Evolutionary conservation across 2,329 filamentous ascomycete species (phyloP).

Genomic region (Drechslerella stenobrocha): DNA sequence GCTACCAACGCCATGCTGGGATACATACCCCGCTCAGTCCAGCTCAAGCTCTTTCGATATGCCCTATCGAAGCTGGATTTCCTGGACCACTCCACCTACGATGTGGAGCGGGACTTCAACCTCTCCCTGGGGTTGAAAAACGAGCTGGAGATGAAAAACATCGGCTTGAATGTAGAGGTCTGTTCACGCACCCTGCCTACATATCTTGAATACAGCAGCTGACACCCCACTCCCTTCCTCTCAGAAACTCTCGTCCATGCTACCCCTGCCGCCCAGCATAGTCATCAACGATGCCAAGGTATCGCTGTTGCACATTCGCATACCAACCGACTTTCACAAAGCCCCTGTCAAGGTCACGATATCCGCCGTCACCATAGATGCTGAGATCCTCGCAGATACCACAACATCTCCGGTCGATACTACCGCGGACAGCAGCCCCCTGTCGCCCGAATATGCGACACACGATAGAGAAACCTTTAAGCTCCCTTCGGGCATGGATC

Average conservation of each 20-base stretch:
- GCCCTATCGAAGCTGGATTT: conserved; percentile 80
- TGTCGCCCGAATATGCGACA: background rate
- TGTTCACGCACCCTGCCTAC: conserved; percentile 53
- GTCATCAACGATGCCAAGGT: conserved; percentile 74
- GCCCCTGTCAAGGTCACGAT: conserved; percentile 81
- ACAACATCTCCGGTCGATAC: conserved; percentile 54
- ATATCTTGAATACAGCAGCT: conserved; percentile 28
- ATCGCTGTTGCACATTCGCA: conserved; percentile 73
- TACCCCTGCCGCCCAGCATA: conserved; percentile 74
- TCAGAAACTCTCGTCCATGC: conserved; percentile 77
- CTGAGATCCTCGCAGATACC: conserved; percentile 61
- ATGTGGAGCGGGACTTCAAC: conserved; percentile 77
- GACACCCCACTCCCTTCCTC: background rate
- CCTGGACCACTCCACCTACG: conserved; percentile 81
- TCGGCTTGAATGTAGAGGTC: conserved; percentile 78
- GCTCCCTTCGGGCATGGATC: conserved; percentile 70
- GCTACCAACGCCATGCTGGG: conserved; percentile 23
- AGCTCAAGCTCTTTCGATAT: conserved; percentile 69
- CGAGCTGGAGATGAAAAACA: conserved; percentile 81
- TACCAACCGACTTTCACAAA: conserved; percentile 85
- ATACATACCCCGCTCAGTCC: conserved; percentile 35
- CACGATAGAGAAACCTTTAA: conserved; percentile 55
- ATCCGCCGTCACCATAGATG: conserved; percentile 74
- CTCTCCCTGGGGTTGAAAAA: conserved; percentile 79
- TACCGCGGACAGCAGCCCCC: conserved; percentile 30